Base-by-base conservation (phyloP, 2,329 filamentous ascomycete genomes). In the Fonsecaea pugnacius region DNA sequence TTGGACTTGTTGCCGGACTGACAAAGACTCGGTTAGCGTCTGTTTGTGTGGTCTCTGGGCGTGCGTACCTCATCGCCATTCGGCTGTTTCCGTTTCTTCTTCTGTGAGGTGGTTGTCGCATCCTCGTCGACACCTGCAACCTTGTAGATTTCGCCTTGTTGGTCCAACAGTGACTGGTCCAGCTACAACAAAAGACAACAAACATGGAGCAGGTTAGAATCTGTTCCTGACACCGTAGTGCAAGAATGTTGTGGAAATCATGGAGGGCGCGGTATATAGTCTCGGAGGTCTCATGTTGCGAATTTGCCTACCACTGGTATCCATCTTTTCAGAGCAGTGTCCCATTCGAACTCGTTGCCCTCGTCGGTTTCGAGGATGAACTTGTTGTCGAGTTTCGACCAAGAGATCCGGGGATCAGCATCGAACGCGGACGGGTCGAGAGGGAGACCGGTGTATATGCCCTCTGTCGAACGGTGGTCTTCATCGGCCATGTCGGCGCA, bases 281-380 rank as follows among this genome's bases (percentile, higher is more conserved):
- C 51, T 62, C 60, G 57, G 61, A 62, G 60, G 58, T 67, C 38
- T 48, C 38, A 46, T 32, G 21, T 59, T 58, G 58, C 63, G 50
- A 65, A 64, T 56, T 55, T 53, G 61, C 79, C 72, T 82, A 84
- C 86, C 75, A 84, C 82, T 70, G 87, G 89, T 60, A 92, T 83
- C 93, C 93, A 97, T 77, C 87, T 85, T 78, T 86, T 88, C 70
- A 88, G 78, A 57, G 82, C 83, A 56, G 84, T 78, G 76, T 96
- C 88, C 79, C 89, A 97, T 75, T 93, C 90, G 79, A 89, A 96
- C 76, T 96, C 93, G 66, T 87, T 85, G 58, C 91, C 92, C 74
- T 95, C 88, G 54, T 92, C 91, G 63, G 91, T 89, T 67, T 96
- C 92, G 7, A 95, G 87, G 59, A 95, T 86, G 79, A 89, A 94